phyloP scores from a whole-genome alignment of 441 rosid genomes.

The Hura crepitans region DNA sequence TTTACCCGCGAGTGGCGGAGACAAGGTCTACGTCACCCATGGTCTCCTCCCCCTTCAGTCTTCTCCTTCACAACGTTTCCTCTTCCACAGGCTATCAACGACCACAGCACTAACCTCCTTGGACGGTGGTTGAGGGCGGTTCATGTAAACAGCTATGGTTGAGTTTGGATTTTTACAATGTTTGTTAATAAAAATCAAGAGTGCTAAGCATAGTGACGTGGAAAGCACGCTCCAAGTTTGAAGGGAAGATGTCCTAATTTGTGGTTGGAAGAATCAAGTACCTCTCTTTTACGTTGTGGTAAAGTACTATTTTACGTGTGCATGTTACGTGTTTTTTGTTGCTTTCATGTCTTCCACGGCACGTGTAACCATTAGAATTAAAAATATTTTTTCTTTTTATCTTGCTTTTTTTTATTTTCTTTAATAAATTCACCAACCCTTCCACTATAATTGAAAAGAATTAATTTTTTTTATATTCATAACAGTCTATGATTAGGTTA shows the following conservation, averaged over 20 bases:
- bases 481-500: no score
- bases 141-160: background rate
- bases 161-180: background rate
- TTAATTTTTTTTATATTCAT: no score
- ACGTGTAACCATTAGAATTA: background rate
- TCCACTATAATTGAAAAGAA: no score
- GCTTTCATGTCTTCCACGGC: background rate
- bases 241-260: constrained; percentile 21
- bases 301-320: constrained; percentile 16
- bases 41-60: constrained; percentile 34
- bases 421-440: no score
- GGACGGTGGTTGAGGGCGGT: background rate
- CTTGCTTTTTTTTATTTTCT: background rate
- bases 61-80: constrained; percentile 7
- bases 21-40: constrained; percentile 34
- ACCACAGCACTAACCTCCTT: background rate
- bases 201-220: constrained; percentile 29
- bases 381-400: background rate
- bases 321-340: constrained; percentile 1
- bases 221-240: constrained; percentile 50
- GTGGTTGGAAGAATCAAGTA: background rate
- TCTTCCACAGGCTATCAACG: background rate
- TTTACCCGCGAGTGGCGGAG: constrained; percentile 50
- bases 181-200: background rate
- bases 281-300: background rate